These are phyloP conservation scores for Leccinum barrowsii DNA, from an alignment of 768 basidiomycete species.

Conservation along the genomic window DNA sequence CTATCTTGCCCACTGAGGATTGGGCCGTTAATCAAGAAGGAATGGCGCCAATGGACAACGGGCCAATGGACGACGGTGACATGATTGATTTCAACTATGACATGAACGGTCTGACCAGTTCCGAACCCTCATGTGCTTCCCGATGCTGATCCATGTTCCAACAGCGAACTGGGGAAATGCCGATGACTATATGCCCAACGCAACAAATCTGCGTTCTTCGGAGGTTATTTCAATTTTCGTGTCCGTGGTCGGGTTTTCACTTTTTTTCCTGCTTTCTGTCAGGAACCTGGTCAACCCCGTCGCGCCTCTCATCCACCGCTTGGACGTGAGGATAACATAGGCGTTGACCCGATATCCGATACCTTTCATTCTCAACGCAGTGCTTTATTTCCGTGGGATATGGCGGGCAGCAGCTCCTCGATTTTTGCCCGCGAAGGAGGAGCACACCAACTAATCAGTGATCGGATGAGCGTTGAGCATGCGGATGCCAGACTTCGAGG, in stretches of 20 bases:
- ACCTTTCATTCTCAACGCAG: constrained; percentile 56
- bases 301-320: constrained; percentile 58
- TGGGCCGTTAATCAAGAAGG: constrained; percentile 12
- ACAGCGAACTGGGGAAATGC: constrained; percentile 23
- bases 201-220: constrained; percentile 46
- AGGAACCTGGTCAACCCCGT: constrained; percentile 88
- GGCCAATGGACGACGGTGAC: constrained; percentile 8
- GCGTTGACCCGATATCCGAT: constrained; percentile 40
- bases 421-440: constrained; percentile 37
- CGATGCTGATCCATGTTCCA: constrained; percentile 7
- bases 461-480: constrained; percentile 46
- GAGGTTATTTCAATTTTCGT: constrained; percentile 45
- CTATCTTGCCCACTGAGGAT: constrained; percentile 5
- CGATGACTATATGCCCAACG: constrained; percentile 15
- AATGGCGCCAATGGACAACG: constrained; percentile 5
- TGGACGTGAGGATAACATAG: constrained; percentile 47
- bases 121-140: neutral
- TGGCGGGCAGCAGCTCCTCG: constrained; percentile 68
- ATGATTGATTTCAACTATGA: constrained; percentile 24
- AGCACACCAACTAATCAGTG: constrained; percentile 35
- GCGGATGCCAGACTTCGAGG: constrained; percentile 53
- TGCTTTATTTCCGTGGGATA: constrained; percentile 81
- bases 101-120: constrained; percentile 18
- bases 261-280: constrained; percentile 9
- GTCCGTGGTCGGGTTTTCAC: constrained; percentile 11